Base-by-base conservation (phyloP, 1,284 basidiomycete genomes). In the Austroboletus olivaceoglutinosus region DNA sequence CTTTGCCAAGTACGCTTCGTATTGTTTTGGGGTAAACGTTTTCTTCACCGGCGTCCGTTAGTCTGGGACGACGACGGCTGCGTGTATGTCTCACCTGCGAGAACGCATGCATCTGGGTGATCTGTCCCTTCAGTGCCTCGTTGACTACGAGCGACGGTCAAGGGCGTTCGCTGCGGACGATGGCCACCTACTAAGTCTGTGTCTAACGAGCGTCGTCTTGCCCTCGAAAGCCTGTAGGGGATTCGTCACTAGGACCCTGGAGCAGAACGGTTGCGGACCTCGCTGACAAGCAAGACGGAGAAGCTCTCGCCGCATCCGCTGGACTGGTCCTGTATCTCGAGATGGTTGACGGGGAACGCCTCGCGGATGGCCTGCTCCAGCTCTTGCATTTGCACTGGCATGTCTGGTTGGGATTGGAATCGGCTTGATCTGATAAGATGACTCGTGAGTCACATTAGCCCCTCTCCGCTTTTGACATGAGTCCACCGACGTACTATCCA, bases 221-320 rank as follows among this genome's bases (percentile, higher is more conserved):
- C 86, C 86, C 66, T 89, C 80, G 59, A 91, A 91, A 1, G 76
- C 79, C 83, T 87, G 52, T 30, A 46, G 31, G 52, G 19, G 29
- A 45, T 23, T 37, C 18, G n/a, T 58, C 30, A 36, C 15, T 45
- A 15, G 25, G 23, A 23, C 42, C 21, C 48, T 40, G 33, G 30
- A 42, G 5, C 11, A 3, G 22, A 25, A 31, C 21, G 45, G 37
- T 12, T 27, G 68, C 76, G 38, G 53, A 85, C 87, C 61, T 85
- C 80, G 72, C 86, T 89, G 56, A 91, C 89, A 31, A 91, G 76
- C 23, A 88, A 63, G 33, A 91, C 77, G 0, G 79, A 71, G 60
- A 89, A 91, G 62, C 76, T 90, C 58, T 88, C 82, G 2, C 89
- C 89, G 57, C 89, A 91, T 6, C 89, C 89, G 57, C 74, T 86